Conservation (phyloP, 2,329 filamentous ascomycete species). For the Thermothelomyces thermophilus region DNA sequence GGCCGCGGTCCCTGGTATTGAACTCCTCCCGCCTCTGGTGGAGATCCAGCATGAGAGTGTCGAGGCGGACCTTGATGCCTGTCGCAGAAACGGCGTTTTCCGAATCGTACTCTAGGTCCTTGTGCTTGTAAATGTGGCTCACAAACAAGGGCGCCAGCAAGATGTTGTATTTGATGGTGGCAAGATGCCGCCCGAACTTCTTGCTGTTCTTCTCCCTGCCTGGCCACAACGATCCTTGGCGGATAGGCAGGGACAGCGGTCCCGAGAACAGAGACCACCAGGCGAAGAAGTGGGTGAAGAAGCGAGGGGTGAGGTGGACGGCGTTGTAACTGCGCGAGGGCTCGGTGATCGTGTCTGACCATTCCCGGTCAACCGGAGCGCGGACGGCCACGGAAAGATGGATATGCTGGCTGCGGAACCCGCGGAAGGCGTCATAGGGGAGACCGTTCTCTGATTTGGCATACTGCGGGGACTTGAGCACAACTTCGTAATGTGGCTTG, state of each 20-base stretch:
- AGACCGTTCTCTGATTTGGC: constrained; percentile 51
- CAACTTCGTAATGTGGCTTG: constrained; percentile 84
- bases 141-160: constrained; percentile 88
- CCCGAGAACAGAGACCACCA: constrained; percentile 98
- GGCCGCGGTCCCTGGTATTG: constrained; percentile 69
- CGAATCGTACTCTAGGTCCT: constrained; percentile 80
- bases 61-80: constrained; percentile 90
- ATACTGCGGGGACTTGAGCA: constrained; percentile 73
- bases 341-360: constrained; percentile 67
- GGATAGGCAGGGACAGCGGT: constrained; percentile 87
- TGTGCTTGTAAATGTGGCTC: constrained; percentile 97
- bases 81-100: constrained; percentile 78
- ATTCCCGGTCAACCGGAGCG: constrained; percentile 80
- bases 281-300: constrained; percentile 96
- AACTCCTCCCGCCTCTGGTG: constrained; percentile 93
- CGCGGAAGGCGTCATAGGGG: constrained; percentile 85
- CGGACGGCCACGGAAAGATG: constrained; percentile 89
- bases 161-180: constrained; percentile 97
- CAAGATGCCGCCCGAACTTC: constrained; percentile 93
- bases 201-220: constrained; percentile 94
- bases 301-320: constrained; percentile 85
- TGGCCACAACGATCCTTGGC: constrained; percentile 86
- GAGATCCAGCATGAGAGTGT: constrained; percentile 95
- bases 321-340: constrained; percentile 91
- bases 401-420: constrained; percentile 95